phyloP scores from a whole-genome alignment of 2,329 filamentous ascomycete species.

The Proliferodiscus dingleyae region DNA sequence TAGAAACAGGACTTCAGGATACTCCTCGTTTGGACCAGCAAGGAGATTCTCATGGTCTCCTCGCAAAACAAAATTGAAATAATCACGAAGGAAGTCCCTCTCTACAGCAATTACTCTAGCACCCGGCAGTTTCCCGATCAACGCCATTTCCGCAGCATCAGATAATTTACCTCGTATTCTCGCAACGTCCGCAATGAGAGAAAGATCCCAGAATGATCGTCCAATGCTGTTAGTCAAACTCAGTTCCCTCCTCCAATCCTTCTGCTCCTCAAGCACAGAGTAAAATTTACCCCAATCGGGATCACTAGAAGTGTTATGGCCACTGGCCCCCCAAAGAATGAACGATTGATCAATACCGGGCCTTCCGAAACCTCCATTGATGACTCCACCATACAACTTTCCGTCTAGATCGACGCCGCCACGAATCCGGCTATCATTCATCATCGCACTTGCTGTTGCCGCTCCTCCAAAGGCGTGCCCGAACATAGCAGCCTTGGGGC shows the following conservation, averaged over 20 bases:
- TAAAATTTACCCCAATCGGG: neutral
- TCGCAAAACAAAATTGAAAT: neutral
- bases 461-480: slow-evolving; percentile 32
- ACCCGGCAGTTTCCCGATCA: neutral
- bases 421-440: slow-evolving; percentile 26
- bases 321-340: slow-evolving; percentile 1
- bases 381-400: slow-evolving; percentile 23
- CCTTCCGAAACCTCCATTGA: slow-evolving; percentile 2
- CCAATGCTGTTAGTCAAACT: neutral
- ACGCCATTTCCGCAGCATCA: neutral
- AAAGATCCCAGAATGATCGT: neutral
- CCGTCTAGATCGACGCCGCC: slow-evolving; percentile 36
- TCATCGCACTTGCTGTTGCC: slow-evolving; percentile 27
- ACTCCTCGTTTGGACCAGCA: neutral
- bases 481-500: slow-evolving; percentile 28
- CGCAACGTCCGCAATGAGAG: neutral
- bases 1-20: slow-evolving; percentile 1
- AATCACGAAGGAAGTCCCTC: neutral
- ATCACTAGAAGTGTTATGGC: neutral
- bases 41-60: neutral
- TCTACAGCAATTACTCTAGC: neutral
- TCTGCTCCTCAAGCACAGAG: neutral
- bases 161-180: neutral
- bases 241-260: neutral
- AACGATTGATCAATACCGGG: slow-evolving; percentile 6